These are phyloP conservation scores for Guyanaporus albipodus DNA, from an alignment of 768 basidiomycete genomes.

Conservation along the genomic window DNA sequence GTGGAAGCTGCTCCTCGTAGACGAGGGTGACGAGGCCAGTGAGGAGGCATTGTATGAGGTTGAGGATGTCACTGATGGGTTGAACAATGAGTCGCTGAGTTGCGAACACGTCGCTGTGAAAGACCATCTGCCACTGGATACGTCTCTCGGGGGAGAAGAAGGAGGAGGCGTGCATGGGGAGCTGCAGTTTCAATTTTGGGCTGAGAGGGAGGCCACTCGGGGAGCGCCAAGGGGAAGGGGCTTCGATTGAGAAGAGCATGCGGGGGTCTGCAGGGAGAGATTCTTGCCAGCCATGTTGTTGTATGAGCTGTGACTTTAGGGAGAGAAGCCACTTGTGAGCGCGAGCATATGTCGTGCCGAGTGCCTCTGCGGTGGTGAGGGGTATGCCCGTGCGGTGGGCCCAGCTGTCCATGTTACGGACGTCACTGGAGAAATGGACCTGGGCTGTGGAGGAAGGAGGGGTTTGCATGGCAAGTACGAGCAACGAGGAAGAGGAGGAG, in stretches of 20 bases:
- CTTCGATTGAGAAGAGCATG: slow-evolving; percentile 77
- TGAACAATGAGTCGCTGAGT: slow-evolving; percentile 63
- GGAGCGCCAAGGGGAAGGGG: slow-evolving; percentile 74
- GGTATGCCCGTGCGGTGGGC: slow-evolving; percentile 75
- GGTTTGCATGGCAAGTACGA: too few species aligned
- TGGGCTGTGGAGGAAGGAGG: slow-evolving; percentile 44
- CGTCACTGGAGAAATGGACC: slow-evolving; percentile 76
- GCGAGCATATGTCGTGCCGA: slow-evolving; percentile 76
- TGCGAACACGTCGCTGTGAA: slow-evolving; percentile 74
- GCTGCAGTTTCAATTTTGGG: slow-evolving; percentile 65
- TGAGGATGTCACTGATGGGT: slow-evolving; percentile 66
- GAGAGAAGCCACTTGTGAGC: slow-evolving; percentile 72
- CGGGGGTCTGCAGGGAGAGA: slow-evolving; percentile 55
- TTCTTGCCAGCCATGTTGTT: slow-evolving; percentile 69
- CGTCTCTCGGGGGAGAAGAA: slow-evolving; percentile 84
- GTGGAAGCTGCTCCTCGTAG: slow-evolving; percentile 69
- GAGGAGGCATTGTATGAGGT: slow-evolving; percentile 66
- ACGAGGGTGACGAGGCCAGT: slow-evolving; percentile 69
- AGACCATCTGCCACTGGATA: slow-evolving; percentile 89
- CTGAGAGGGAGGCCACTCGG: slow-evolving; percentile 72
- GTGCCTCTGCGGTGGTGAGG: slow-evolving; percentile 76
- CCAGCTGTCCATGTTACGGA: slow-evolving; percentile 82
- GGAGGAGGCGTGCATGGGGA: slow-evolving; percentile 75
- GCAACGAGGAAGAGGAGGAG: background rate
- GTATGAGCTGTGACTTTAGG: slow-evolving; percentile 60